Base-by-base conservation (phyloP, 2,329 filamentous ascomycete genomes). In the Xylaria sp. region DNA sequence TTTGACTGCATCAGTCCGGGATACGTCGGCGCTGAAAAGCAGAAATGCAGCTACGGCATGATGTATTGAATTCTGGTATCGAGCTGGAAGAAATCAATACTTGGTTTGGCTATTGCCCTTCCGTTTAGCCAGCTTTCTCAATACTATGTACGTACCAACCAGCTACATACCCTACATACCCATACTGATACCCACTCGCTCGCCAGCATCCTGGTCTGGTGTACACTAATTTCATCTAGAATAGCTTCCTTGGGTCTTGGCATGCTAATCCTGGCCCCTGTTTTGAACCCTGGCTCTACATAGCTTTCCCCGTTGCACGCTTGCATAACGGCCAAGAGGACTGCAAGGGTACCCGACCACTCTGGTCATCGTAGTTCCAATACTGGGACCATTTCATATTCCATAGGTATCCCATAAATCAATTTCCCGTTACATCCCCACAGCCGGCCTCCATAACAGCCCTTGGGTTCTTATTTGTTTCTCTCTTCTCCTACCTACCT, bases 321-420 rank as follows among this genome's bases (percentile, higher is more conserved):
- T 74, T 74, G 77, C 76, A 78, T 78, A 72, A 77, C 72, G 73
- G 72, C 74, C 73, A 71, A 75, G 73, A 73, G 71, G 71, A 71
- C 71, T 71, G 65, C 70, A 74, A 73, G 74, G 74, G 71, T 72
- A 67, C 65, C 73, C 72, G 70, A 72, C 74, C 72, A 73, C 69
- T 74, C 71, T 73, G 71, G 72, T 76, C 75, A 72, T 73, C 72
- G 72, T 73, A 71, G 58, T 72, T 67, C 71, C 72, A 73, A 73
- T 74, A 75, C 68, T 68, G 68, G 61, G 69, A 72, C 70, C 69
- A 69, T 69, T 73, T 75, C 65, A 75, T 74, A 75, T 74, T 72
- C 42, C 39, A 42, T 17, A 42, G 39, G 5, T 19, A 47, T 47
- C 42, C 73, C 73, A 73, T 72, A 74, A 61, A 67, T 71, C 67